Evolutionary conservation across 1,284 basidiomycete species (phyloP).

Genomic region (Kalmanozyma brasiliensis): DNA sequence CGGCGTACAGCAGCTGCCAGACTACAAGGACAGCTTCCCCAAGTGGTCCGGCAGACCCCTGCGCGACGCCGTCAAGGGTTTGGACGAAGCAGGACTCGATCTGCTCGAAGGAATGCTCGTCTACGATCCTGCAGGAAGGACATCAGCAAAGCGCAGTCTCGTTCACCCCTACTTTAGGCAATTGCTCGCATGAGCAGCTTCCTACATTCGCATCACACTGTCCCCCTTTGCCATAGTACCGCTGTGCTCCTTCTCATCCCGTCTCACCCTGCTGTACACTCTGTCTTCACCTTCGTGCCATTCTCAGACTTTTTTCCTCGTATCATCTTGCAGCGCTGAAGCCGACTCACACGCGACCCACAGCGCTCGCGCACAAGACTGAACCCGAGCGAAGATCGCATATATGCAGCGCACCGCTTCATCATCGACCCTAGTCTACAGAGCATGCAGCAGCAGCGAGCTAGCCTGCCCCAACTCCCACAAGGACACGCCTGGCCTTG

Average conservation of each 20-base stretch:
- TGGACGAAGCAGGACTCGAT: conserved; percentile 61
- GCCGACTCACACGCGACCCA: neutral
- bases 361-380: no score
- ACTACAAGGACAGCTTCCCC: conserved; percentile 97
- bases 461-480: conserved; percentile 48
- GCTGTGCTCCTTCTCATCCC: conserved; percentile 13
- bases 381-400: no score
- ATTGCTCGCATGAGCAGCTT: conserved; percentile 20
- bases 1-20: conserved; percentile 85
- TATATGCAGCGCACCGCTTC: no score
- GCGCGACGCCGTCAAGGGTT: conserved; percentile 72
- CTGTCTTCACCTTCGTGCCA: neutral
- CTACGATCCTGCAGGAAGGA: conserved; percentile 92
- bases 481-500: conserved; percentile 22
- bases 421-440: no score
- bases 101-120: conserved; percentile 78
- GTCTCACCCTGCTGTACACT: neutral
- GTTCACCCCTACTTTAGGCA: conserved; percentile 44
- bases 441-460: conserved; percentile 16
- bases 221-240: neutral
- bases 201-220: neutral
- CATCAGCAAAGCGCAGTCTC: conserved; percentile 68
- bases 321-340: neutral
- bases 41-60: conserved; percentile 79
- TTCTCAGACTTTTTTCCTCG: neutral